Conservation (phyloP, 352 stramenopile genomes). For the Pythium angustatum region DNA sequence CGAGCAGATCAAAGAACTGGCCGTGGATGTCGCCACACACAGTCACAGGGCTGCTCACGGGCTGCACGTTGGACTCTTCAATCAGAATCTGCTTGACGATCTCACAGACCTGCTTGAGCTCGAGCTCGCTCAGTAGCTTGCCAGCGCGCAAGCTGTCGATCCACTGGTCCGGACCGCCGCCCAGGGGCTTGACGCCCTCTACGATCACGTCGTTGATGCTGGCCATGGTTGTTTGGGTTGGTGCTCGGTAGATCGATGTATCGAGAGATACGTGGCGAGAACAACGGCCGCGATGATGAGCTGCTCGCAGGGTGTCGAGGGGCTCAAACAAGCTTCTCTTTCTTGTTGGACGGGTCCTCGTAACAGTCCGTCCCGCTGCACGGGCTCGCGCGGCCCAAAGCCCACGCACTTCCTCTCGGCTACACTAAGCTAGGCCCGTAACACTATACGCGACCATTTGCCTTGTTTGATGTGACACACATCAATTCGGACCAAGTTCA, state of each 20-base stretch:
- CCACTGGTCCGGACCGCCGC: constrained; percentile 81
- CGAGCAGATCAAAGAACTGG: constrained; percentile 99
- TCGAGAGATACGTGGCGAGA: not conserved
- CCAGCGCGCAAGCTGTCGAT: constrained; percentile 78
- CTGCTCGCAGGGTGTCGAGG: not conserved
- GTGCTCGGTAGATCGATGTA: not conserved
- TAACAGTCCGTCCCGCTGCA: constrained; percentile 15
- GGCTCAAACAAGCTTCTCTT: not conserved
- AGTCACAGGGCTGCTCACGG: constrained; percentile 88
- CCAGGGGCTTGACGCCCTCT: constrained; percentile 50
- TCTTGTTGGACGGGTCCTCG: constrained; percentile 7
- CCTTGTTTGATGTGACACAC: constrained; percentile 5
- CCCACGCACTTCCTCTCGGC: not conserved
- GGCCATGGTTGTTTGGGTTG: constrained; percentile 31
- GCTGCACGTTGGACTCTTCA: constrained; percentile 91
- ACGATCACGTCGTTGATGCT: constrained; percentile 66
- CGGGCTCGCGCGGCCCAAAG: not conserved
- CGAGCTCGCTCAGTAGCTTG: constrained; percentile 83
- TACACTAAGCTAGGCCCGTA: not conserved
- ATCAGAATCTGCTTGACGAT: constrained; percentile 92
- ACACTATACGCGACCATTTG: not conserved
- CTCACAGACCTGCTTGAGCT: constrained; percentile 89
- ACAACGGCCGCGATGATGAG: not conserved
- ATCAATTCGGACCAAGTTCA: constrained; percentile 4
- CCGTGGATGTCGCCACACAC: constrained; percentile 99